Conservation (phyloP, 1,139 yeast genomes). For the Sugiyamaella castrensis region DNA sequence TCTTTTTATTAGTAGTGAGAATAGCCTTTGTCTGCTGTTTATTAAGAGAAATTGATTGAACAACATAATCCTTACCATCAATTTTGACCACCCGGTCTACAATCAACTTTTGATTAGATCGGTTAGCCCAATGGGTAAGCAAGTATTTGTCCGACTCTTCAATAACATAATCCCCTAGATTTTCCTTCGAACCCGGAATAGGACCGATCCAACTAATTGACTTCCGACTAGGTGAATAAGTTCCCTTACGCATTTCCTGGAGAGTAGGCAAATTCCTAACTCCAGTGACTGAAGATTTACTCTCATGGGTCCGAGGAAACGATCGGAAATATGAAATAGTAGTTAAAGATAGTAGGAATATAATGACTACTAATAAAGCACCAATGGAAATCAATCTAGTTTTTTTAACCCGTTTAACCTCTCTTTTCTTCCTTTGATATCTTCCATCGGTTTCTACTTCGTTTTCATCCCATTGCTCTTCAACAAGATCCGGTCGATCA, state of each 20-base stretch:
- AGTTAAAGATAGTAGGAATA: slow-evolving; percentile 10
- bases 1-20: slow-evolving; percentile 49
- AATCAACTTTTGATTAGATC: slow-evolving; percentile 24
- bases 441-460: slow-evolving; percentile 1
- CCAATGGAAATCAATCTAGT: background rate
- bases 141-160: slow-evolving; percentile 20
- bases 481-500: background rate
- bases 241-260: slow-evolving; percentile 32
- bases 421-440: background rate
- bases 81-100: slow-evolving; percentile 19
- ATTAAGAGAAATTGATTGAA: slow-evolving; percentile 33
- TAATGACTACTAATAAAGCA: background rate
- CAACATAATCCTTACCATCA: slow-evolving; percentile 22
- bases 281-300: background rate
- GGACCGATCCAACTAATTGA: slow-evolving; percentile 30
- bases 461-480: slow-evolving; percentile 7
- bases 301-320: background rate
- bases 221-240: slow-evolving; percentile 23
- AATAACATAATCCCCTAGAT: slow-evolving; percentile 31
- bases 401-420: background rate
- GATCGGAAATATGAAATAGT: slow-evolving; percentile 7
- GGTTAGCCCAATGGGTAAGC: slow-evolving; percentile 29
- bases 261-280: slow-evolving; percentile 21
- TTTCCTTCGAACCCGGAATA: slow-evolving; percentile 22
- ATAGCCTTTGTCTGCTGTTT: slow-evolving; percentile 47